These are phyloP conservation scores for Phytopythium boreale DNA, from an alignment of 352 stramenopile genomes.

Conservation along the genomic window DNA sequence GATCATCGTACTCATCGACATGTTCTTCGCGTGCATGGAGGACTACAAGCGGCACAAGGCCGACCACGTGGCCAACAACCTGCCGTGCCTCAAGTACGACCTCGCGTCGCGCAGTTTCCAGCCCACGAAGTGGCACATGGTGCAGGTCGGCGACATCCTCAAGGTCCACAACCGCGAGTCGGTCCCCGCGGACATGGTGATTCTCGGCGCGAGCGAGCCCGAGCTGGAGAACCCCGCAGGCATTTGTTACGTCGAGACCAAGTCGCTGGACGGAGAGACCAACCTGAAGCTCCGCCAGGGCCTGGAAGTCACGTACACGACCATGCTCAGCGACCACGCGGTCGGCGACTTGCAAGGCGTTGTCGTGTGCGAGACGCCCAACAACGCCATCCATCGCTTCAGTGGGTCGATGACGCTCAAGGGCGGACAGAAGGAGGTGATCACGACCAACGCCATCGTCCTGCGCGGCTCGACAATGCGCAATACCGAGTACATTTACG, in stretches of 20 bases:
- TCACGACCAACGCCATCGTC: constrained; percentile 79
- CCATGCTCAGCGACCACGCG: constrained; percentile 41
- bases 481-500: constrained; percentile 92
- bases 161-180: constrained; percentile 87
- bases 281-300: constrained; percentile 91
- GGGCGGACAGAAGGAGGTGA: constrained; percentile 59
- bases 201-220: constrained; percentile 78
- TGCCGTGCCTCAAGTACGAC: constrained; percentile 54
- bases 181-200: constrained; percentile 86
- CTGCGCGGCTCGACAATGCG: constrained; percentile 86
- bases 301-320: constrained; percentile 74
- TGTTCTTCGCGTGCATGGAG: constrained; percentile 90
- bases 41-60: constrained; percentile 89
- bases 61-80: constrained; percentile 84
- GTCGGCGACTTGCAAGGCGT: constrained; percentile 54
- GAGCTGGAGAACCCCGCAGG: constrained; percentile 63
- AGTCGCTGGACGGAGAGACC: constrained; percentile 92
- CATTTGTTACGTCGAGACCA: constrained; percentile 92
- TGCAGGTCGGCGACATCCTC: constrained; percentile 89
- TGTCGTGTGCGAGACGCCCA: constrained; percentile 80
- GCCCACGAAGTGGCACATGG: constrained; percentile 59
- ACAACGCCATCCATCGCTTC: constrained; percentile 91
- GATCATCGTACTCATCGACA: constrained; percentile 92
- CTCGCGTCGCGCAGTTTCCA: constrained; percentile 43
- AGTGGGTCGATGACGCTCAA: constrained; percentile 79